Conservation (phyloP, 768 basidiomycete genomes). For the Cyclocybe cylindracea region DNA sequence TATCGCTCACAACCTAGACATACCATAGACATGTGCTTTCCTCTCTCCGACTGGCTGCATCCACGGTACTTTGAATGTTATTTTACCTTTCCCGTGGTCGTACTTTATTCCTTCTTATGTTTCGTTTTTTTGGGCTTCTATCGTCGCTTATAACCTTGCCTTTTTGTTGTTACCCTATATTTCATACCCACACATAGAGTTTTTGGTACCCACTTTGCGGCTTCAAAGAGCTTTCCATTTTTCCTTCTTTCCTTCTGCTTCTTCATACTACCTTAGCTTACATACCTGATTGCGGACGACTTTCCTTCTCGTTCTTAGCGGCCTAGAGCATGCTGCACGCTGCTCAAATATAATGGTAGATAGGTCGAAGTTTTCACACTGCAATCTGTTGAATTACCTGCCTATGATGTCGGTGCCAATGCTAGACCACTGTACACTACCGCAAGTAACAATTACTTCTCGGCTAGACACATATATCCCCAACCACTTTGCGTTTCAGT, state of each 20-base stretch:
- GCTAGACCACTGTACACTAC: no score
- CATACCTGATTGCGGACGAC: no score
- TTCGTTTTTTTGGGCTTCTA: constrained; percentile 7
- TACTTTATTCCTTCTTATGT: constrained; percentile 5
- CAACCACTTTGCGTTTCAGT: no score
- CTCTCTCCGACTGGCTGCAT: not conserved
- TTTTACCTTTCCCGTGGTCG: constrained; percentile 4
- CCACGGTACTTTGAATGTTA: constrained; percentile 1
- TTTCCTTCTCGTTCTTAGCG: no score
- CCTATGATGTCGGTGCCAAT: no score
- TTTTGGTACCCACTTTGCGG: not conserved
- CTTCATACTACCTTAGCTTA: no score
- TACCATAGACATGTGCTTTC: not conserved
- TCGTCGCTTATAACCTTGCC: not conserved
- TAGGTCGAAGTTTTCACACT: no score
- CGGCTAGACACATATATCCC: no score
- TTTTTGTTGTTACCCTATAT: not conserved
- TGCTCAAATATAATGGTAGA: no score
- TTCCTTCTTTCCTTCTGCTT: not conserved
- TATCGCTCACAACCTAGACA: not conserved
- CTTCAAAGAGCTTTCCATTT: not conserved
- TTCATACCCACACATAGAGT: not conserved
- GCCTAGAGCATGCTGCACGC: no score
- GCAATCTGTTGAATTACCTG: no score
- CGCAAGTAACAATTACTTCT: no score